Evolutionary conservation across 2,329 filamentous ascomycete species (phyloP).

Genomic region (Tympanopsis confertula): DNA sequence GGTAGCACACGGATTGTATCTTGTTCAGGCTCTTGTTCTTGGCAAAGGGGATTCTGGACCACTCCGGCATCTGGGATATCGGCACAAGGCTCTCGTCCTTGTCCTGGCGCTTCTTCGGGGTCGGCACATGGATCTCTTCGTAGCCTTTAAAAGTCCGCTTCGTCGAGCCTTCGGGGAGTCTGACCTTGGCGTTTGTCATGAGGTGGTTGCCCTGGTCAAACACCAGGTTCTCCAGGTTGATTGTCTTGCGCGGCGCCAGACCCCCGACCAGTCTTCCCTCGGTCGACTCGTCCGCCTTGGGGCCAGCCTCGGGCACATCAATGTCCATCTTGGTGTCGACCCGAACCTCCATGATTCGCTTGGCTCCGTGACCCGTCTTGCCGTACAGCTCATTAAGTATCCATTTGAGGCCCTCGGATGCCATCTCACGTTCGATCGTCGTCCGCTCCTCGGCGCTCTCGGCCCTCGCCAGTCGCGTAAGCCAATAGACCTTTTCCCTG

Average conservation of each 20-base stretch:
- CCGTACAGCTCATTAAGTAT: slow-evolving; percentile 83
- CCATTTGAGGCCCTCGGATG: slow-evolving; percentile 71
- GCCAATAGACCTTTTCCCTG: slow-evolving; percentile 89
- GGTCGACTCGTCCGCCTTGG: slow-evolving; percentile 20
- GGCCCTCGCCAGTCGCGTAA: slow-evolving; percentile 69
- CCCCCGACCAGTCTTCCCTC: slow-evolving; percentile 55
- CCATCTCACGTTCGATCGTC: slow-evolving; percentile 80
- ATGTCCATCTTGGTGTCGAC: slow-evolving; percentile 90
- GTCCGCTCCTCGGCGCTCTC: slow-evolving; percentile 64
- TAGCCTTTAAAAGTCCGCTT: slow-evolving; percentile 96
- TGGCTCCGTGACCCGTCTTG: slow-evolving; percentile 43
- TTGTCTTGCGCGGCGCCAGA: slow-evolving; percentile 72
- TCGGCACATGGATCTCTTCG: slow-evolving; percentile 93
- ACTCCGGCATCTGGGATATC: slow-evolving; percentile 79
- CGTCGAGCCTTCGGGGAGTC: slow-evolving; percentile 83
- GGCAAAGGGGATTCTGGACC: slow-evolving; percentile 79
- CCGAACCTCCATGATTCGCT: slow-evolving; percentile 24
- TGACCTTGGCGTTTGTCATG: slow-evolving; percentile 97
- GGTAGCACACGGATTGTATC: slow-evolving; percentile 88
- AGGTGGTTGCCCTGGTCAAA: slow-evolving; percentile 98
- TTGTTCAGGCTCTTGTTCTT: slow-evolving; percentile 80
- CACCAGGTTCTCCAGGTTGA: slow-evolving; percentile 90
- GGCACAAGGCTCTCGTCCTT: slow-evolving; percentile 72
- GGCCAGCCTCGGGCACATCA: slow-evolving; percentile 34
- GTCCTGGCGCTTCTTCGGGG: slow-evolving; percentile 80